Evolutionary conservation across 768 basidiomycete genomes (phyloP).

Genomic region (Psilocybe cyanescens): DNA sequence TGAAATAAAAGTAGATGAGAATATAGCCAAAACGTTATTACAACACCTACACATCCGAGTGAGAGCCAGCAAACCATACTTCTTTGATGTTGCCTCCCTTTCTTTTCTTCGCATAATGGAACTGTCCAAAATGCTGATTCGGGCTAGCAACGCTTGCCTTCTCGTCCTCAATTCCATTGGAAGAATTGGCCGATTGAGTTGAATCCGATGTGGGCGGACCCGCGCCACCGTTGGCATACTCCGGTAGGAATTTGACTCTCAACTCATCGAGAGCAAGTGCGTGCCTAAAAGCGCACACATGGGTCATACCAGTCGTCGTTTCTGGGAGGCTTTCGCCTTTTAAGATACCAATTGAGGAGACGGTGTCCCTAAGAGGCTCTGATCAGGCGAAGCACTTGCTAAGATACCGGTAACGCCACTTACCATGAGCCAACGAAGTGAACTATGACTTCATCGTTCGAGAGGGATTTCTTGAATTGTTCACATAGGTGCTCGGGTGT

Average conservation of each 20-base stretch:
- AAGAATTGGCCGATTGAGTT: neutral
- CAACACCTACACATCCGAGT: slow-evolving; percentile 7
- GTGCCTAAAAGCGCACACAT: slow-evolving; percentile 48
- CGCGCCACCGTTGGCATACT: slow-evolving; percentile 34
- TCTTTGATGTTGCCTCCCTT: neutral
- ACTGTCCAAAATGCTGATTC: no score
- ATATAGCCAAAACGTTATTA: neutral
- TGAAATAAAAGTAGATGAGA: neutral
- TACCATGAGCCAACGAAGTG: slow-evolving; percentile 53
- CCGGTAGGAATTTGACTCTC: slow-evolving; percentile 51
- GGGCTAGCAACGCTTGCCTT: no score
- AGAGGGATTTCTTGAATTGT: slow-evolving; percentile 21
- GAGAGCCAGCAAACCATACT: slow-evolving; percentile 10
- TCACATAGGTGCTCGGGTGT: neutral
- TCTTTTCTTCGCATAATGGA: neutral
- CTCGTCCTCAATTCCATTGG: no score
- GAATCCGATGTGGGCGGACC: neutral
- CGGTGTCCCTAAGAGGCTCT: slow-evolving; percentile 42
- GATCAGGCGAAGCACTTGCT: neutral
- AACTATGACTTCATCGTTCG: slow-evolving; percentile 31
- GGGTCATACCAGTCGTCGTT: slow-evolving; percentile 20
- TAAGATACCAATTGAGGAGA: slow-evolving; percentile 46
- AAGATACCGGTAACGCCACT: neutral
- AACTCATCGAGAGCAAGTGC: slow-evolving; percentile 51
- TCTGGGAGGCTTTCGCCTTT: slow-evolving; percentile 15